Evolutionary conservation across 192 early-diverging fungal species (phyloP).

Genomic region (Glomus cerebriforme): DNA sequence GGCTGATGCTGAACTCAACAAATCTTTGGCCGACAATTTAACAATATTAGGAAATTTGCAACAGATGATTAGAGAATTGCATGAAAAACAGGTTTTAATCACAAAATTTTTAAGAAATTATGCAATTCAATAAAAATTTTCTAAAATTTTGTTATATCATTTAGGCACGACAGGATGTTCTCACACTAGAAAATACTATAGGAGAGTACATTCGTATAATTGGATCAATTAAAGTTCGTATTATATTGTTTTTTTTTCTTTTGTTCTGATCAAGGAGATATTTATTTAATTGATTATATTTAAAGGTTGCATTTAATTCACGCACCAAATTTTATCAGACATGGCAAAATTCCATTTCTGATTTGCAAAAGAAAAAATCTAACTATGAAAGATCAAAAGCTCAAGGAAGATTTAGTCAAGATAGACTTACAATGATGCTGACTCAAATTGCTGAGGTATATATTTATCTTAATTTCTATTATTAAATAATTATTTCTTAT

Average conservation of each 20-base stretch:
- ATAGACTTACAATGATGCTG: slow-evolving; percentile 48
- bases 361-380: slow-evolving; percentile 69
- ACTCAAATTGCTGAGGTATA: slow-evolving; percentile 59
- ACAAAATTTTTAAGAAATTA: background rate
- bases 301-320: slow-evolving; percentile 71
- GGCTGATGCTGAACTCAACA: slow-evolving; percentile 70
- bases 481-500: slow-evolving; percentile 36
- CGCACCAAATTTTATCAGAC: slow-evolving; percentile 65
- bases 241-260: background rate
- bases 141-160: background rate
- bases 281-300: background rate
- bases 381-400: slow-evolving; percentile 64
- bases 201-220: slow-evolving; percentile 92
- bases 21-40: slow-evolving; percentile 66
- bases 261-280: background rate
- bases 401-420: slow-evolving; percentile 45
- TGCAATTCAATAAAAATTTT: background rate
- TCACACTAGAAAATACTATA: slow-evolving; percentile 73
- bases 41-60: slow-evolving; percentile 78
- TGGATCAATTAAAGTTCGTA: slow-evolving; percentile 69
- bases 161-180: slow-evolving; percentile 70
- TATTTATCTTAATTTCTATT: slow-evolving; percentile 16
- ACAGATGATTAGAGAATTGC: slow-evolving; percentile 74
- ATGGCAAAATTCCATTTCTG: slow-evolving; percentile 70
- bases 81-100: slow-evolving; percentile 76